A percentile compares a stretch with the other conserved stretches of the same genome.
Conservation (phyloP, 106 monocot genomes). For the Apostasia ramifera region DNA sequence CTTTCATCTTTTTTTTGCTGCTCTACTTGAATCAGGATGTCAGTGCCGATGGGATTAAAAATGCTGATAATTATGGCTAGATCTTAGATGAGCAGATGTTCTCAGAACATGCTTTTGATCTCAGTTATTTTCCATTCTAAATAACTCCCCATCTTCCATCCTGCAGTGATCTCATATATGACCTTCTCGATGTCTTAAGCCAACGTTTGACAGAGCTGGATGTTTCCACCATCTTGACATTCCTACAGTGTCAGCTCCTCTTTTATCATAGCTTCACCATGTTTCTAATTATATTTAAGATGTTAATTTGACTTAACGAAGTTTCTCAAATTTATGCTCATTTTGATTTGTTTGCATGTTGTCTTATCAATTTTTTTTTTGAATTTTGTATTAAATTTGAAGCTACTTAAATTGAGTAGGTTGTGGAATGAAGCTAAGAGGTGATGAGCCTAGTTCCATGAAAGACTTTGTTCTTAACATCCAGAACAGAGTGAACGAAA, state of each 20-base stretch:
- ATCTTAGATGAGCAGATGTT: not conserved
- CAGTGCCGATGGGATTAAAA: too few species aligned
- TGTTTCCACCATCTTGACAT: conserved; percentile 66
- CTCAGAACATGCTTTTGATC: not conserved
- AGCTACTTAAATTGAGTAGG: conserved; percentile 24
- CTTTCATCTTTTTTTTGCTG: too few species aligned
- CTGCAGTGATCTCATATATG: conserved; percentile 86
- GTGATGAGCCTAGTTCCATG: conserved; percentile 85
- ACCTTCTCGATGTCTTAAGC: conserved; percentile 69
- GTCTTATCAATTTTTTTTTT: too few species aligned
- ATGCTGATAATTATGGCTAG: too few species aligned
- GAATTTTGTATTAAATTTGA: too few species aligned
- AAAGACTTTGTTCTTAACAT: conserved; percentile 75
- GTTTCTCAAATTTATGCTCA: too few species aligned
- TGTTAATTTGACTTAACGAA: not conserved
- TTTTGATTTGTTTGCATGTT: too few species aligned
- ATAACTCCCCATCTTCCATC: not conserved
- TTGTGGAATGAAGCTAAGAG: conserved; percentile 90
- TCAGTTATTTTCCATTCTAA: too few species aligned
- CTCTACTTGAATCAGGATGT: too few species aligned
- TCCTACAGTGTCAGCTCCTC: conserved; percentile 61
- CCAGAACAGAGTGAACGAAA: conserved; percentile 62
- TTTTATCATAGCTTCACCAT: not conserved
- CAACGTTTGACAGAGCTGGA: conserved; percentile 86
- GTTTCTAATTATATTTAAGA: not conserved